Conservation (phyloP, 2,329 filamentous ascomycete species). For the Elsinoe fawcettii region DNA sequence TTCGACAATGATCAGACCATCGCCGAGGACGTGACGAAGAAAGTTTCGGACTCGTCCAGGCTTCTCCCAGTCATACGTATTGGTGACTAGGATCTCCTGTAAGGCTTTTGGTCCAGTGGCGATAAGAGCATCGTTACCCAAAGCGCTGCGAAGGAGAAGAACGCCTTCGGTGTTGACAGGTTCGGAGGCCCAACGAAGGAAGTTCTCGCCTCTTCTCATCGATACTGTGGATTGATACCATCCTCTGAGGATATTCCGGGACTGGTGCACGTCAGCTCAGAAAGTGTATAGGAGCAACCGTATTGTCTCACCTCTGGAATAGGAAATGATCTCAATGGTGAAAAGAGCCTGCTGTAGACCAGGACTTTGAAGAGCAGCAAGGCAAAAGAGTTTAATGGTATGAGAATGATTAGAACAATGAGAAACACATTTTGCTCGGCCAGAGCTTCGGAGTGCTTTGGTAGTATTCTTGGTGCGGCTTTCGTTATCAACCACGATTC, state of each 20-base stretch:
- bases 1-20: constrained; percentile 45
- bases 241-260: background rate
- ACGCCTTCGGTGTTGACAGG: constrained; percentile 1
- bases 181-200: constrained; percentile 3
- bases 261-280: background rate
- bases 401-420: background rate
- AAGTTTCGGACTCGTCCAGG: constrained; percentile 36
- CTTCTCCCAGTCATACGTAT: constrained; percentile 49
- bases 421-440: background rate
- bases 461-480: background rate
- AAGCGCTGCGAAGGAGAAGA: background rate
- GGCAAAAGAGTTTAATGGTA: background rate
- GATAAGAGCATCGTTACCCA: constrained; percentile 23
- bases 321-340: background rate
- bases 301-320: background rate
- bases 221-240: constrained; percentile 1
- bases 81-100: constrained; percentile 46
- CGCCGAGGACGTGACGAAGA: constrained; percentile 42
- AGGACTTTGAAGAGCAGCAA: background rate
- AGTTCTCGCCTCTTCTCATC: constrained; percentile 1
- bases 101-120: constrained; percentile 36
- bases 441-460: background rate
- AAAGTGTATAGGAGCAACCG: background rate
- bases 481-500: background rate
- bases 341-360: background rate